Base-by-base conservation (phyloP, 768 basidiomycete genomes). In the Thelephora ganbajun region DNA sequence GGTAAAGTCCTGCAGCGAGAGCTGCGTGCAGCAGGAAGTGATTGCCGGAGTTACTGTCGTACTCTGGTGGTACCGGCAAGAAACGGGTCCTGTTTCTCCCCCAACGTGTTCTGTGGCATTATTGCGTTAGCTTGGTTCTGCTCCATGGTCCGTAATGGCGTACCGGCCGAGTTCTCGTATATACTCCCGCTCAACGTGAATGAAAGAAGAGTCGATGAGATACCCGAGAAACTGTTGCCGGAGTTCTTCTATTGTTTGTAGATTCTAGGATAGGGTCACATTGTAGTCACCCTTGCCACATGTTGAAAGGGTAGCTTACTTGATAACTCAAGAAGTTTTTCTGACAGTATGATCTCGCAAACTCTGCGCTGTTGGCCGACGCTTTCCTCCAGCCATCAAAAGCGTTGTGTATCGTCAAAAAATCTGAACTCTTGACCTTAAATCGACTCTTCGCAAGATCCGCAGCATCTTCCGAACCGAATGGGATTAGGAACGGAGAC, bases 211-310 rank as follows among this genome's bases (percentile, higher is more conserved):
- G 60, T 98, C 94, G 11, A 94, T 75, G 41, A 98, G 66, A 26
- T 43, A 57, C 54, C 57, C 56, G 6, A 61, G 54, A 52, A 61
- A 58, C 60, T 99, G 94, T 57, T 92, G 90, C 23, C 93, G 79
- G 33, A 97, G 72, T 58, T 97, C 94, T 61, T 98, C 94, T 26
- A 99, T 94, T 63, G 96, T 91, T 64, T 90, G 82, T 44, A 99
- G 67, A 59, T 91, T 97, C 80, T 90, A 59, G 6, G 44, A 49
- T 26, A 51, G 43, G 22, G 45, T 14, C 36, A 43, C 6, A 9
- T 30, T 9, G 9, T 30, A 9, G 26, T 30, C 26, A 9, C 9
- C 26, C 26, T 30, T 30, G 9, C 9, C 5, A 30, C 9, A 30
- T 4, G 26, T 4, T 30, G 4, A 30, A 9, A 30, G 26, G 6